phyloP scores from a whole-genome alignment of 1,284 basidiomycete genomes.

The Ceratobasidium sp. region DNA sequence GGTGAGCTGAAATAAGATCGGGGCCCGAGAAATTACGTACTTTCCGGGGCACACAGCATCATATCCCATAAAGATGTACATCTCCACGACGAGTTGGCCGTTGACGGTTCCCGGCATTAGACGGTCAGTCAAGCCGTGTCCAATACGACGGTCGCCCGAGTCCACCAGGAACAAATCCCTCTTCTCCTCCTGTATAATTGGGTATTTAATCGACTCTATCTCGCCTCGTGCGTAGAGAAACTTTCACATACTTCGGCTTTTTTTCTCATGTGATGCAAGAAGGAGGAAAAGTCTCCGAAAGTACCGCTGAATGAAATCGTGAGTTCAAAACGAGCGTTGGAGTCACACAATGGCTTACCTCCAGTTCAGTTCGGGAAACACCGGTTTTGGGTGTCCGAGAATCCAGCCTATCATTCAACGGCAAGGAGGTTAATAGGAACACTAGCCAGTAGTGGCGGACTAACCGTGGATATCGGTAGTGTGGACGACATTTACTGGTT shows the following conservation, averaged over 20 bases:
- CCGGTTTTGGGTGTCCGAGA: conserved; percentile 1
- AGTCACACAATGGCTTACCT: background rate
- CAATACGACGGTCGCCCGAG: conserved; percentile 23
- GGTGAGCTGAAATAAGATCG: background rate
- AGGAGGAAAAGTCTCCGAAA: conserved; percentile 32
- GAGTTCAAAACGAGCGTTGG: background rate
- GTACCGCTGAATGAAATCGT: conserved; percentile 1
- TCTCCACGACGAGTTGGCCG: conserved; percentile 2
- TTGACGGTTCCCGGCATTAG: conserved; percentile 5
- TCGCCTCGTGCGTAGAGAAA: background rate
- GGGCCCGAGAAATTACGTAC: background rate
- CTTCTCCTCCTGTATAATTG: background rate
- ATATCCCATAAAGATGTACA: conserved; percentile 12
- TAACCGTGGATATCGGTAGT: conserved; percentile 33
- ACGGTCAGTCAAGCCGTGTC: conserved; percentile 26
- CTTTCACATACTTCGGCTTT: background rate
- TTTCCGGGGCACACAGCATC: conserved; percentile 22
- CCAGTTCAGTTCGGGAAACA: conserved; percentile 18
- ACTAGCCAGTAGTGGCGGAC: background rate
- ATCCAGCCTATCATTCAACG: conserved; percentile 12
- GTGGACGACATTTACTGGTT: conserved; percentile 26
- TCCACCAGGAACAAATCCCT: conserved; percentile 15
- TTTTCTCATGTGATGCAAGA: conserved; percentile 13
- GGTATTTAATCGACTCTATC: background rate
- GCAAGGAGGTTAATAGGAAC: background rate